Percentiles rank a stretch among this genome's conserved stretches.
phyloP scores from a whole-genome alignment of 2,329 filamentous ascomycete genomes.

The Fusarium falciforme region DNA sequence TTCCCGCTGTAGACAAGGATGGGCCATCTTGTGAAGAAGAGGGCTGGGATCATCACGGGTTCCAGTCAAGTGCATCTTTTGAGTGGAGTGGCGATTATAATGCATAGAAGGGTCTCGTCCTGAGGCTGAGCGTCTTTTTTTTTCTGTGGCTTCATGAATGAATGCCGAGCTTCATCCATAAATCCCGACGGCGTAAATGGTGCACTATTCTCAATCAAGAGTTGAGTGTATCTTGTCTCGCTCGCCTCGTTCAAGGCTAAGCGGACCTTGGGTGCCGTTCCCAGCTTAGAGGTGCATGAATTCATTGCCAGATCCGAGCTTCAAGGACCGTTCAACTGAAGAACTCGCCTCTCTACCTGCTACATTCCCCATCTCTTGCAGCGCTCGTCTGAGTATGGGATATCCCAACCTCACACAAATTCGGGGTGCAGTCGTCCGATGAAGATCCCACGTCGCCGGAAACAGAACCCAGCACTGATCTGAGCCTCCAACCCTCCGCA shows the following conservation, averaged over 20 bases:
- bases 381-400: background rate
- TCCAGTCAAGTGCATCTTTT: constrained; percentile 2
- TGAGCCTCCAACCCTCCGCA: background rate
- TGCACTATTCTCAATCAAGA: background rate
- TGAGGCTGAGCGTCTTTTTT: background rate
- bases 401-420: background rate
- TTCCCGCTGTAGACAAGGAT: constrained; percentile 10
- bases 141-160: constrained; percentile 9
- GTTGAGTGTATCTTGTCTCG: background rate
- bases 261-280: constrained; percentile 1
- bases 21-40: background rate
- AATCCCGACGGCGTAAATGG: background rate
- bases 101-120: constrained; percentile 13
- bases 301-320: background rate
- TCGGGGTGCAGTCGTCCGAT: background rate
- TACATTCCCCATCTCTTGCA: background rate
- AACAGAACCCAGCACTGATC: background rate
- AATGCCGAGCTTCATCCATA: constrained; percentile 11
- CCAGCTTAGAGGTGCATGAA: background rate
- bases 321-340: background rate
- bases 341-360: background rate
- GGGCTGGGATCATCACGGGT: constrained; percentile 21
- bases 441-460: background rate
- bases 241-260: background rate
- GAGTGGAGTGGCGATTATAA: constrained; percentile 20